phyloP scores from a whole-genome alignment of 495 filamentous ascomycete genomes.

The Clohesyomyces aquaticus region DNA sequence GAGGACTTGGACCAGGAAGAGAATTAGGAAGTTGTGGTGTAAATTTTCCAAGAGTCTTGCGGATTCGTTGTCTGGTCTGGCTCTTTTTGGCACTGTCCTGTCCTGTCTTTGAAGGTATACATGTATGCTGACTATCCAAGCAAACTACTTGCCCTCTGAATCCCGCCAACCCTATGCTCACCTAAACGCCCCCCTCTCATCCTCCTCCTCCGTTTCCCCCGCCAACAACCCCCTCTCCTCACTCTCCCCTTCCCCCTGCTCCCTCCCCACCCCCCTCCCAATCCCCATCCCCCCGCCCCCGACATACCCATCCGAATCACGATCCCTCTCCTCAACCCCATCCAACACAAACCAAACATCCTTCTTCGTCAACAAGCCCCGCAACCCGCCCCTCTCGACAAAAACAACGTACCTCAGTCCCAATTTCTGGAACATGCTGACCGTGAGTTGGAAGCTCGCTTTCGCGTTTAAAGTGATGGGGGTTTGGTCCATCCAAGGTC shows the following conservation, averaged over 20 bases:
- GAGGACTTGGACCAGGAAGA: too few species aligned
- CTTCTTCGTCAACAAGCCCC: constrained; percentile 93
- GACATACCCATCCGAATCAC: too few species aligned
- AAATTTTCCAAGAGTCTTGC: too few species aligned
- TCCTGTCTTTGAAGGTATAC: too few species aligned
- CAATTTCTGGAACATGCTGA: constrained; percentile 90
- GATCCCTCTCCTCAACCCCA: constrained; percentile 63
- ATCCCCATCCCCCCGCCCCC: constrained; percentile 7
- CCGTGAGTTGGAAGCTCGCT: constrained; percentile 74
- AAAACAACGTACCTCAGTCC: constrained; percentile 91
- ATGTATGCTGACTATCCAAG: too few species aligned
- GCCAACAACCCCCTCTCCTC: constrained; percentile 27
- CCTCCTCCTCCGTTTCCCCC: constrained; percentile 10
- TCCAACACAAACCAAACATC: constrained; percentile 95
- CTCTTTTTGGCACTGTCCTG: too few species aligned
- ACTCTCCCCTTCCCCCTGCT: constrained; percentile 18
- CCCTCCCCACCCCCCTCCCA: constrained; percentile 26
- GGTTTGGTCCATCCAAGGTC: constrained; percentile 98
- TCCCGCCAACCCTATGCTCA: too few species aligned
- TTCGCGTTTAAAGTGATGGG: constrained; percentile 84
- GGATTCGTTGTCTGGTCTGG: too few species aligned
- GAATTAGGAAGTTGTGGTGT: too few species aligned
- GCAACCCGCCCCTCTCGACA: constrained; percentile 74
- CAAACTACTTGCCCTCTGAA: too few species aligned
- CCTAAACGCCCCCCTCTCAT: too few species aligned